Base-by-base conservation (phyloP, 805 yeast species). In the Jamesozyma spencerorum region DNA sequence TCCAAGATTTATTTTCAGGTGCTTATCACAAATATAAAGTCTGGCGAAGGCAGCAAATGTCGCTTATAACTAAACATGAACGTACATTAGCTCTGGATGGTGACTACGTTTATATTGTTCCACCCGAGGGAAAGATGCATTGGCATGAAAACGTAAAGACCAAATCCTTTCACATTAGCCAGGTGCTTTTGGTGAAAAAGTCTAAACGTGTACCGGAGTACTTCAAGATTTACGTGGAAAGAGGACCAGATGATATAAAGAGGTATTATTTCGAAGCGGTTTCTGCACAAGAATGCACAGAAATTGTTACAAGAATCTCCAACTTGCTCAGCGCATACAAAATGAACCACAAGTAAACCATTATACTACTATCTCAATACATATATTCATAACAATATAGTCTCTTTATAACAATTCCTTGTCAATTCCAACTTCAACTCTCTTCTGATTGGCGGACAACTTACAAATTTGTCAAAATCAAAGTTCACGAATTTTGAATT, bases 1-100 rank as follows among this genome's bases (percentile, higher is more conserved):
- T 53, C 38, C 61, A 57, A 42, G 64, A 57, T 37, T 42, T 61
- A 31, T 50, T 59, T 13, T 64, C 66, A 4, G 72, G 81, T 3
- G 77, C 85, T 4, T 86, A 86, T 55, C 81, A 81, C 55, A 83
- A 83, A 52, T 90, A 87, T 74, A 79, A 76, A 14, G 94, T 90
- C 0, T 85, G 86, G 84, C 71, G 97, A 53, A 75, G 92, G 44
- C 90, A 88, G 51, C 88, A 87, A 18, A 75, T 81, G 77, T 79
- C 94, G 0, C 79, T 90, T 48, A 75, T 83, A 43, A 56, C 49
- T 36, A 72, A 87, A 40, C 85, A 85, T 45, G 94, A 87, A 51
- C 76, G 92, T 51, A 75, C 87, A 1, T 67, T 90, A 26, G 87
- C 92, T 1, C 75, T 90, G 30, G 97, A 90, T 60, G 97, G 97